Conservation (phyloP, 257 asterid genomes). For the Ocimum tenuiflorum region DNA sequence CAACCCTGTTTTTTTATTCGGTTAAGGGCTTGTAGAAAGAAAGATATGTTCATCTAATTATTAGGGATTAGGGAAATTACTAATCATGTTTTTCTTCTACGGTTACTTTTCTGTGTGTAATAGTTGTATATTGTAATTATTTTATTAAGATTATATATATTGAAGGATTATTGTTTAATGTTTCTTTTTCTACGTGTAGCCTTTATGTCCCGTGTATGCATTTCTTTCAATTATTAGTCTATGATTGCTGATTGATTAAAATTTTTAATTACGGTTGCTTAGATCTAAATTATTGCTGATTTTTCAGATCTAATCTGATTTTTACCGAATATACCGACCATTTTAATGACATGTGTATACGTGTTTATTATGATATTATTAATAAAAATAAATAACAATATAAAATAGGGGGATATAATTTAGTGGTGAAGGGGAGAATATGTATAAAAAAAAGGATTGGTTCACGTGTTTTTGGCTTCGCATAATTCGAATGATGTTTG, state of each 20-base stretch:
- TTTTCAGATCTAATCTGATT: neutral
- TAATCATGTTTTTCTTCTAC: conserved; percentile 20
- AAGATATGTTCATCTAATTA: conserved; percentile 17
- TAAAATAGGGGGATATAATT: neutral
- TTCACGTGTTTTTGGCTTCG: conserved; percentile 20
- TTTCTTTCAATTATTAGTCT: conserved; percentile 20
- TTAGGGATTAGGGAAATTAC: conserved; percentile 25
- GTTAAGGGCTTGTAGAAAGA: conserved; percentile 33
- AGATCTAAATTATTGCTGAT: neutral
- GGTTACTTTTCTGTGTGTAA: neutral
- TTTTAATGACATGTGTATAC: too few relatives aligned
- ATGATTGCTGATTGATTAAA: conserved; percentile 17
- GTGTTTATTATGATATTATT: neutral
- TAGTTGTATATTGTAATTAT: conserved; percentile 32
- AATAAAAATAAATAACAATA: neutral
- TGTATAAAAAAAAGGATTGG: conserved; percentile 7
- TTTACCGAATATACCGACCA: neutral
- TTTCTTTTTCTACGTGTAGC: neutral
- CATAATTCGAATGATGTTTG: conserved; percentile 4
- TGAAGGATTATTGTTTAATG: conserved; percentile 27
- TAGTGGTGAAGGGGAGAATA: neutral
- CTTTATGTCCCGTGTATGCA: neutral
- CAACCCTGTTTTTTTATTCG: conserved; percentile 39
- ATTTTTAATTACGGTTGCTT: neutral
- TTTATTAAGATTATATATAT: conserved; percentile 21